Conservation (phyloP, 164 flowering plant genomes). For the Cinnamomum chago region DNA sequence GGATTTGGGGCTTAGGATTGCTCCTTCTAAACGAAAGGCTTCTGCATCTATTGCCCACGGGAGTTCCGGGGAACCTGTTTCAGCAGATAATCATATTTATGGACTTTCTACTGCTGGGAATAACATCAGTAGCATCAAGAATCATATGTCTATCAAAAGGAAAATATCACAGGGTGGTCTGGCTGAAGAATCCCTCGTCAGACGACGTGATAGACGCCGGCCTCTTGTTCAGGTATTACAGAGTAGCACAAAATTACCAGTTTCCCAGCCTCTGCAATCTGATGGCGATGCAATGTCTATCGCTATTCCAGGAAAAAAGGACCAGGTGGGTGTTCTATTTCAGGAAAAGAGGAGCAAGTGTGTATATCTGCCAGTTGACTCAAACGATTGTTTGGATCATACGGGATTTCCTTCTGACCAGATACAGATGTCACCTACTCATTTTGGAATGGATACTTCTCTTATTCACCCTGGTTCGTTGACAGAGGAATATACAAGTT, state of each 20-base stretch:
- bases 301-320: slow-evolving; percentile 36
- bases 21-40: slow-evolving; percentile 39
- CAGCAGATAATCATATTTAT: slow-evolving; percentile 21
- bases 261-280: slow-evolving; percentile 24
- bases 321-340: slow-evolving; percentile 28
- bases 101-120: slow-evolving; percentile 22
- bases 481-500: slow-evolving; percentile 34
- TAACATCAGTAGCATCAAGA: slow-evolving; percentile 25
- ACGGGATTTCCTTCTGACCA: slow-evolving; percentile 28
- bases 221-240: slow-evolving; percentile 46
- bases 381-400: slow-evolving; percentile 30
- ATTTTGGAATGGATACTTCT: slow-evolving; percentile 20
- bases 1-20: slow-evolving; percentile 63
- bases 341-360: slow-evolving; percentile 54
- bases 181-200: slow-evolving; percentile 10
- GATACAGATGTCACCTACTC: slow-evolving; percentile 31
- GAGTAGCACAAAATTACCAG: slow-evolving; percentile 33
- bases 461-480: slow-evolving; percentile 22
- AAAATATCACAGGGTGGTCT: slow-evolving; percentile 32
- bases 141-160: slow-evolving; percentile 27
- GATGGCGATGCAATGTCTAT: slow-evolving; percentile 29
- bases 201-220: slow-evolving; percentile 41
- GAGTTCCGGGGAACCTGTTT: slow-evolving; percentile 21
- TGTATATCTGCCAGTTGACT: slow-evolving; percentile 39
- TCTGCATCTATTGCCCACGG: slow-evolving; percentile 25